A percentile compares a stretch with the other conserved stretches of the same genome.
These are phyloP conservation scores for Coffea eugenioides DNA, from an alignment of 257 asterid species.

Conservation along the genomic window DNA sequence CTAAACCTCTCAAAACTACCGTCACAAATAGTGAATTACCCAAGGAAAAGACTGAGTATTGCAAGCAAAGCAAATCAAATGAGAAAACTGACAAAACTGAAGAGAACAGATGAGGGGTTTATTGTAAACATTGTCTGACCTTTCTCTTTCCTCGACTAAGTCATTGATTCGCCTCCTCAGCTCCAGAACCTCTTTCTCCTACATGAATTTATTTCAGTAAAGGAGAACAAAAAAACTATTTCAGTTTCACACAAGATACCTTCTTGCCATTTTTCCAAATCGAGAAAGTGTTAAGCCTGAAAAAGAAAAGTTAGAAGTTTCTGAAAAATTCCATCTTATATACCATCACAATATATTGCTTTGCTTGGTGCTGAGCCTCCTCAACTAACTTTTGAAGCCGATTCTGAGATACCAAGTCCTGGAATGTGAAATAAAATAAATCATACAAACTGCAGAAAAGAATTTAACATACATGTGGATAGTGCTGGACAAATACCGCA, in stretches of 20 bases:
- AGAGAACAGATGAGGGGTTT: not conserved
- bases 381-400: constrained; percentile 71
- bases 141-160: constrained; percentile 65
- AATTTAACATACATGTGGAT: constrained; percentile 2
- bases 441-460: constrained; percentile 11
- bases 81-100: not conserved
- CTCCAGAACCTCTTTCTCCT: constrained; percentile 64
- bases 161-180: constrained; percentile 55
- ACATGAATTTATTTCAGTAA: constrained; percentile 19
- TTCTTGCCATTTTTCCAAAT: not conserved
- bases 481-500: constrained; percentile 35
- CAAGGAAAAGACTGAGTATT: not conserved
- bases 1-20: not conserved
- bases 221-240: constrained; percentile 2
- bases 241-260: not conserved
- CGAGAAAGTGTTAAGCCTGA: not conserved
- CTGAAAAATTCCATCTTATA: constrained; percentile 6
- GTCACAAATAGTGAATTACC: not conserved
- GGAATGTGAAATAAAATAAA: constrained; percentile 14
- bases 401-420: constrained; percentile 71
- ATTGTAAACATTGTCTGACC: constrained; percentile 32
- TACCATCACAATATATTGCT: constrained; percentile 60
- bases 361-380: constrained; percentile 69
- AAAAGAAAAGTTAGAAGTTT: constrained; percentile 8
- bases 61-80: not conserved